Conservation (phyloP, 768 basidiomycete species). For the Hygrophoropsis aurantiaca region DNA sequence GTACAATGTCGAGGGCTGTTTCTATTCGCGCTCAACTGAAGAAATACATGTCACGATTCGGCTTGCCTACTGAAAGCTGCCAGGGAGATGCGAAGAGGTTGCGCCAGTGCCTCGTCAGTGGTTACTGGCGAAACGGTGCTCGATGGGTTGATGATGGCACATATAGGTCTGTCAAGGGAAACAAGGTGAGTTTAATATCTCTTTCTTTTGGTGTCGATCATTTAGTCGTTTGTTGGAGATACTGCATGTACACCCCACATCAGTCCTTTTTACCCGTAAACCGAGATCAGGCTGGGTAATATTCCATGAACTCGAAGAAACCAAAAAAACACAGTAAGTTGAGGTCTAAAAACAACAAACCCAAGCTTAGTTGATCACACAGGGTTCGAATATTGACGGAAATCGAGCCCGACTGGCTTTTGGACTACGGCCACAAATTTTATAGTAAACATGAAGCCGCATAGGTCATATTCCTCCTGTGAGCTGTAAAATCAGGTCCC, state of each 20-base stretch:
- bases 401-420: conserved; percentile 88
- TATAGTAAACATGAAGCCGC: conserved; percentile 30
- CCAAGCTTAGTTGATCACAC: conserved; percentile 10
- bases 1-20: conserved; percentile 89
- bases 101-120: conserved; percentile 85
- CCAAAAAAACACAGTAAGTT: conserved; percentile 86
- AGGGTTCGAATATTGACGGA: conserved; percentile 93
- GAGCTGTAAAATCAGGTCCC: too few species aligned
- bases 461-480: too few species aligned
- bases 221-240: conserved; percentile 43
- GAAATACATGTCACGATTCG: conserved; percentile 92
- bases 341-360: too few species aligned
- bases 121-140: conserved; percentile 94
- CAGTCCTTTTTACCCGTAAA: conserved; percentile 90
- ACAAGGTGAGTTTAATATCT: too few species aligned
- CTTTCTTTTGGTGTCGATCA: too few species aligned
- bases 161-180: conserved; percentile 84
- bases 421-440: conserved; percentile 52
- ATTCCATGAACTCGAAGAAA: conserved; percentile 95
- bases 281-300: conserved; percentile 92
- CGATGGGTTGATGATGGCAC: conserved; percentile 92
- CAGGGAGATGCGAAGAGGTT: conserved; percentile 83
- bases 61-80: conserved; percentile 80
- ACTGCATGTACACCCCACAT: conserved; percentile 89
- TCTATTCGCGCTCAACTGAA: conserved; percentile 94